phyloP scores from a whole-genome alignment of 176 grass and related monocot genomes.

The Bothriochloa decipiens region DNA sequence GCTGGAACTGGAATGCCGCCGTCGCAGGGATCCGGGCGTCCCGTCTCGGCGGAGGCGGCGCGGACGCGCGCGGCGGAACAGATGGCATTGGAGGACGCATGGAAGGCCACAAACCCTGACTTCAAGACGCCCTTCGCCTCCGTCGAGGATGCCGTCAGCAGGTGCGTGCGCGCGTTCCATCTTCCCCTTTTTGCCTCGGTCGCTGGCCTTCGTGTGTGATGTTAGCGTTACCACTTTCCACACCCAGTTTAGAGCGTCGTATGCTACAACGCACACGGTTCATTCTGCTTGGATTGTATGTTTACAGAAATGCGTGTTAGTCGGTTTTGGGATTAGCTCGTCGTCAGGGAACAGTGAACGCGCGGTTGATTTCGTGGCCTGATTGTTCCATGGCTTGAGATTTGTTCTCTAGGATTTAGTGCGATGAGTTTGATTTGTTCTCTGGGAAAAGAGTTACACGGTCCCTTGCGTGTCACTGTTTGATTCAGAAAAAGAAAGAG shows the following conservation, averaged over 20 bases:
- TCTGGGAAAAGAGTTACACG: background rate
- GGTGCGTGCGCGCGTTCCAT: conserved; percentile 27
- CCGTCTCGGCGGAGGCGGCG: background rate
- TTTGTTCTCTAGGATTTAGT: background rate
- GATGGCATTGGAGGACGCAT: conserved; percentile 65
- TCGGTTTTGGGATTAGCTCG: background rate
- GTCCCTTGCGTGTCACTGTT: background rate
- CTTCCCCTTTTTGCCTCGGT: background rate
- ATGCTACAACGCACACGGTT: background rate
- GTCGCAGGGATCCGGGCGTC: background rate
- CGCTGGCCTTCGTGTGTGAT: background rate
- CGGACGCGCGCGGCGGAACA: conserved; percentile 47
- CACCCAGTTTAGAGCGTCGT: conserved; percentile 9
- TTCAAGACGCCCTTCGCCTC: conserved; percentile 63
- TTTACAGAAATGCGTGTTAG: background rate
- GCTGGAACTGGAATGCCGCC: conserved; percentile 10
- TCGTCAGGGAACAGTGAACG: background rate
- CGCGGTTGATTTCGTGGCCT: background rate
- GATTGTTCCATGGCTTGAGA: background rate
- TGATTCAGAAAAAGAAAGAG: background rate
- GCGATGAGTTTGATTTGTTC: background rate
- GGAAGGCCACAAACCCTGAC: conserved; percentile 64
- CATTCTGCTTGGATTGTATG: background rate
- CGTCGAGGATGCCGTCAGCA: conserved; percentile 66
- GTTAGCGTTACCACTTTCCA: background rate